phyloP scores from a whole-genome alignment of 352 stramenopile species.

The Globisporangium cystogenes region DNA sequence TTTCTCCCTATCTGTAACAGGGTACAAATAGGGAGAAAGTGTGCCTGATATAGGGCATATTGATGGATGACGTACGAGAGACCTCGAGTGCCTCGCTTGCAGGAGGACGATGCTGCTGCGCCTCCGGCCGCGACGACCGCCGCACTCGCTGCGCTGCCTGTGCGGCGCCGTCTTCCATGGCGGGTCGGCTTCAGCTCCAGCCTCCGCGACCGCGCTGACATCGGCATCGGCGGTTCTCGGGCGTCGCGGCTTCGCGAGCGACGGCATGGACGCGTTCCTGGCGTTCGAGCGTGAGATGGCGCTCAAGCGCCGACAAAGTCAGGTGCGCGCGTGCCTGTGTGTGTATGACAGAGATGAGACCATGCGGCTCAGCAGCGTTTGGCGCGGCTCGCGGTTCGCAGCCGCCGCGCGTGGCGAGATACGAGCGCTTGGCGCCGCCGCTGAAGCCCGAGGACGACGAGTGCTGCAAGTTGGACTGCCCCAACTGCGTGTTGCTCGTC shows the following conservation, averaged over 20 bases:
- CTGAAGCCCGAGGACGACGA: constrained; percentile 71
- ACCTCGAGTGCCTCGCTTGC: too few relatives aligned
- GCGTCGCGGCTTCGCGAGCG: constrained; percentile 17
- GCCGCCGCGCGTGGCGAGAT: constrained; percentile 14
- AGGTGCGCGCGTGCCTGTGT: constrained; percentile 13
- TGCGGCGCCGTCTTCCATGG: background rate
- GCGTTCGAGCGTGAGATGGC: constrained; percentile 83
- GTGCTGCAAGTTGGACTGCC: constrained; percentile 80
- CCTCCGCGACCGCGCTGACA: too few relatives aligned
- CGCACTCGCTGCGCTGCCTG: background rate
- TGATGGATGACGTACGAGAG: too few relatives aligned
- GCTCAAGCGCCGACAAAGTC: constrained; percentile 42
- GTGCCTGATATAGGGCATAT: too few relatives aligned
- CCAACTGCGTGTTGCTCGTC: constrained; percentile 82
- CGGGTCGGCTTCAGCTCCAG: background rate
- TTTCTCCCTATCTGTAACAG: too few relatives aligned
- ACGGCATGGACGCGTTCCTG: constrained; percentile 78
- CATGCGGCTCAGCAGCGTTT: background rate
- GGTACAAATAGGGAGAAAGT: too few relatives aligned
- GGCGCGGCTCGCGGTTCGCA: too few relatives aligned
- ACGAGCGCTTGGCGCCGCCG: constrained; percentile 25
- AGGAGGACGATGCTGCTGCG: background rate
- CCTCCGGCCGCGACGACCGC: background rate
- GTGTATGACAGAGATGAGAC: background rate
- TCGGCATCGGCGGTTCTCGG: background rate